Evolutionary conservation across 2,329 filamentous ascomycete species (phyloP).

Genomic region (Paracorniculantispora psalliotae): DNA sequence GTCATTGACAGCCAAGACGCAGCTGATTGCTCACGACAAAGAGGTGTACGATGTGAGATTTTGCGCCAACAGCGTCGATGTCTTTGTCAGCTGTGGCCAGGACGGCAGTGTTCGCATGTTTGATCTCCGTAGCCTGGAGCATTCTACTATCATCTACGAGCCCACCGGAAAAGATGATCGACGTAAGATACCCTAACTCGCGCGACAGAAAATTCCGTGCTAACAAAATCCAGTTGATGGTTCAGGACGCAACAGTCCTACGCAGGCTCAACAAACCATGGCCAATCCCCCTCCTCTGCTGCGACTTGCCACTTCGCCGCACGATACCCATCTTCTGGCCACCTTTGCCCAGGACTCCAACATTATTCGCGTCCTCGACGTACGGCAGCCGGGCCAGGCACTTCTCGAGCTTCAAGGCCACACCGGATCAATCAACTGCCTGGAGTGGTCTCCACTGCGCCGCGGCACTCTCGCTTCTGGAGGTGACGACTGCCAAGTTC

Average conservation of each 20-base stretch:
- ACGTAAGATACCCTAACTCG: constrained; percentile 47
- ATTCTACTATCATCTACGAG: constrained; percentile 99
- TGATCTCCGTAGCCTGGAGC: constrained; percentile 89
- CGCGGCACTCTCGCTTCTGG: constrained; percentile 87
- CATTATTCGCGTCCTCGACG: constrained; percentile 89
- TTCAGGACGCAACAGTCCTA: constrained; percentile 64
- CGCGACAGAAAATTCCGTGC: constrained; percentile 11
- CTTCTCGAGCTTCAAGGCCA: constrained; percentile 91
- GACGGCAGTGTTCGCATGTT: constrained; percentile 99
- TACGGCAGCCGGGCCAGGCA: constrained; percentile 91
- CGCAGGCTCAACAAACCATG: constrained; percentile 72
- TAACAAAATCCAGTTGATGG: constrained; percentile 43
- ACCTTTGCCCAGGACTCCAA: constrained; percentile 94
- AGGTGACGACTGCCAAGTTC: constrained; percentile 83
- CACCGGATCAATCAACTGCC: constrained; percentile 77
- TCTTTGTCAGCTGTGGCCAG: constrained; percentile 95
- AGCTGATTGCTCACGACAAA: constrained; percentile 97
- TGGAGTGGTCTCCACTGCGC: constrained; percentile 89
- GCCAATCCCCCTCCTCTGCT: constrained; percentile 71
- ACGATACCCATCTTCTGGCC: constrained; percentile 92
- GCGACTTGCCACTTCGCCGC: constrained; percentile 82
- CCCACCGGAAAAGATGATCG: constrained; percentile 79
- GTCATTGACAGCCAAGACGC: constrained; percentile 93
- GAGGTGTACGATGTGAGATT: constrained; percentile 98
- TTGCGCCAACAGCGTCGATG: constrained; percentile 96